These are phyloP conservation scores for Penicillium longicatenatum DNA, from an alignment of 495 filamentous ascomycete genomes.

Conservation along the genomic window DNA sequence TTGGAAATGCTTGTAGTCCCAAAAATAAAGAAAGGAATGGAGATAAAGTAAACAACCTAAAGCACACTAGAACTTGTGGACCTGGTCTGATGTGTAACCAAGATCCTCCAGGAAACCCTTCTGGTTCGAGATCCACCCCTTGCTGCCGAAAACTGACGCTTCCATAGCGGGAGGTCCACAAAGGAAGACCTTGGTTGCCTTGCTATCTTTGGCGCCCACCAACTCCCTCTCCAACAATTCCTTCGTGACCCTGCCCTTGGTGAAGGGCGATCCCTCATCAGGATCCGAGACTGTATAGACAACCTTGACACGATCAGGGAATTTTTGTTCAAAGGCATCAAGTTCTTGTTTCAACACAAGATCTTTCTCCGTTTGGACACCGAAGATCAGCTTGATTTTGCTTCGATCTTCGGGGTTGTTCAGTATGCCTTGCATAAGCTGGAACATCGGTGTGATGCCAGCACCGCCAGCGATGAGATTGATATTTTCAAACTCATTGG, in stretches of 20 bases:
- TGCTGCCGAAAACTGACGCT: too few species aligned
- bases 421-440: constrained; percentile 61
- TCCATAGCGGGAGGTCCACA: constrained; percentile 8
- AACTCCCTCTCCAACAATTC: constrained; percentile 57
- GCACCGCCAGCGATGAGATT: constrained; percentile 64
- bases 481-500: constrained; percentile 57
- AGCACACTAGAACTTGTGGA: too few species aligned
- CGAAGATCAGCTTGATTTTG: constrained; percentile 64
- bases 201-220: constrained; percentile 34
- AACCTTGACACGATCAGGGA: constrained; percentile 59
- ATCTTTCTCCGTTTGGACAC: constrained; percentile 63
- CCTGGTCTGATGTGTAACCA: too few species aligned
- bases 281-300: constrained; percentile 61
- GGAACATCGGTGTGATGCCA: constrained; percentile 66
- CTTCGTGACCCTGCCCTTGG: constrained; percentile 58
- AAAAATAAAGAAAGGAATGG: too few species aligned
- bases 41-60: too few species aligned
- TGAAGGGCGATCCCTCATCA: constrained; percentile 32
- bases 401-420: constrained; percentile 62
- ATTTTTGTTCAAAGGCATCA: constrained; percentile 50
- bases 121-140: too few species aligned
- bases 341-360: constrained; percentile 60
- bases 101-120: too few species aligned
- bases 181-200: constrained; percentile 61
- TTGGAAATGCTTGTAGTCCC: too few species aligned